These are phyloP conservation scores for Drechslera avenae DNA, from an alignment of 2,329 filamentous ascomycete genomes.

Conservation along the genomic window DNA sequence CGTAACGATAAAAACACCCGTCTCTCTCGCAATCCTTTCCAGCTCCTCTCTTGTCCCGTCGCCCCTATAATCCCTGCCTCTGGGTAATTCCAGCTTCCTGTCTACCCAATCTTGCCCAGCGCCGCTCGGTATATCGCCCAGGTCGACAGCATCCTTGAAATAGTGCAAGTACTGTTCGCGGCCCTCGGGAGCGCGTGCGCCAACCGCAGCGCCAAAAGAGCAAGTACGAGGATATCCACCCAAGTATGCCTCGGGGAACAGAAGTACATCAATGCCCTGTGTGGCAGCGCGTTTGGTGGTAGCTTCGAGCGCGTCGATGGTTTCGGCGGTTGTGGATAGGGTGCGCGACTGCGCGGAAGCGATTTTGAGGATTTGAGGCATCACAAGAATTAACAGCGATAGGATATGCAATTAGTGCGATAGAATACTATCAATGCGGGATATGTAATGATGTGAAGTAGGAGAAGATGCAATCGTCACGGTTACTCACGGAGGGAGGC, in stretches of 20 bases:
- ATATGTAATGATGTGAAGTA: not conserved
- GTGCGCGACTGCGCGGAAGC: constrained; percentile 58
- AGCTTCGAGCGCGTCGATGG: constrained; percentile 67
- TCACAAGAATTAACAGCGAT: constrained; percentile 16
- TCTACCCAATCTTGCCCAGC: constrained; percentile 75
- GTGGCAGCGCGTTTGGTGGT: constrained; percentile 69
- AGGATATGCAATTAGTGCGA: not conserved
- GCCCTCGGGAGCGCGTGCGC: constrained; percentile 69
- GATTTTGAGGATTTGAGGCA: constrained; percentile 54
- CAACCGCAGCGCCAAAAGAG: constrained; percentile 75
- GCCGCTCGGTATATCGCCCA: constrained; percentile 77
- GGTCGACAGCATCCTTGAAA: constrained; percentile 77
- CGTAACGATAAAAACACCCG: constrained; percentile 79
- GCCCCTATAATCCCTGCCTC: constrained; percentile 58
- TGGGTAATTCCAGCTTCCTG: constrained; percentile 60
- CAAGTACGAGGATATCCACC: constrained; percentile 88
- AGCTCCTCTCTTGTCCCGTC: constrained; percentile 81
- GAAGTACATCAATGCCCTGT: constrained; percentile 68
- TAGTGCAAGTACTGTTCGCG: constrained; percentile 83
- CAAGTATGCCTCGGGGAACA: constrained; percentile 91
- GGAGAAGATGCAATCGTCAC: not conserved
- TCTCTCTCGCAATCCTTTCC: constrained; percentile 75
- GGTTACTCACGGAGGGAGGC: not conserved
- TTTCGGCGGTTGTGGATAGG: constrained; percentile 57
- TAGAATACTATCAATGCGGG: not conserved